phyloP scores from a whole-genome alignment of 208 protist species.

The Leishmania amazonensis region DNA sequence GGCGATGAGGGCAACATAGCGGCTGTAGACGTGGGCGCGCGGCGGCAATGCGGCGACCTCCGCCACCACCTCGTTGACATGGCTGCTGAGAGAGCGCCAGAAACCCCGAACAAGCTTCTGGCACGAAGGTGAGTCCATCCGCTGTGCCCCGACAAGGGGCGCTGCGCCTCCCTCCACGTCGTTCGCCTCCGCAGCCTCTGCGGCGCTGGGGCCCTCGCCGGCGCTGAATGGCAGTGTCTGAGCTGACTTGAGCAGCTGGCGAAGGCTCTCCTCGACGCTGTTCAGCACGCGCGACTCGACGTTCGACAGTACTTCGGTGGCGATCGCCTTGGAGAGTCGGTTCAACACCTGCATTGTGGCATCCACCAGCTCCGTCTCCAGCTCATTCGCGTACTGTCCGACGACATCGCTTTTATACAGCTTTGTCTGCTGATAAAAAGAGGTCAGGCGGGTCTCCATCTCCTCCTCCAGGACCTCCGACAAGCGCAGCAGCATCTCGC shows the following conservation, averaged over 20 bases:
- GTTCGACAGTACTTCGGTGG: constrained; percentile 46
- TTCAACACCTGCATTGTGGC: constrained; percentile 53
- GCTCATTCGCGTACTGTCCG: constrained; percentile 35
- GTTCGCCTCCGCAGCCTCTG: constrained; percentile 13
- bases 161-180: constrained; percentile 3
- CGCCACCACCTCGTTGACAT: constrained; percentile 41
- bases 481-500: constrained; percentile 66
- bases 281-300: constrained; percentile 52
- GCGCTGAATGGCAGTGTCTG: constrained; percentile 53
- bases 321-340: constrained; percentile 59
- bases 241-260: constrained; percentile 54
- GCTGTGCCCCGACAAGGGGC: constrained; percentile 15
- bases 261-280: constrained; percentile 55
- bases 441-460: constrained; percentile 43
- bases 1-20: constrained; percentile 53
- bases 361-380: constrained; percentile 60
- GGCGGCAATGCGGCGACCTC: constrained; percentile 39
- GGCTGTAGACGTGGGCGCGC: constrained; percentile 46
- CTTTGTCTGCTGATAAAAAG: constrained; percentile 61
- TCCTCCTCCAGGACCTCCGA: constrained; percentile 57
- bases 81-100: constrained; percentile 54
- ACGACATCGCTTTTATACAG: constrained; percentile 70
- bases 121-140: constrained; percentile 60
- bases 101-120: constrained; percentile 54
- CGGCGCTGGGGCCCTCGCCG: neutral